These are phyloP conservation scores for Omphalea diandra DNA, from an alignment of 441 rosid species.

Conservation along the genomic window DNA sequence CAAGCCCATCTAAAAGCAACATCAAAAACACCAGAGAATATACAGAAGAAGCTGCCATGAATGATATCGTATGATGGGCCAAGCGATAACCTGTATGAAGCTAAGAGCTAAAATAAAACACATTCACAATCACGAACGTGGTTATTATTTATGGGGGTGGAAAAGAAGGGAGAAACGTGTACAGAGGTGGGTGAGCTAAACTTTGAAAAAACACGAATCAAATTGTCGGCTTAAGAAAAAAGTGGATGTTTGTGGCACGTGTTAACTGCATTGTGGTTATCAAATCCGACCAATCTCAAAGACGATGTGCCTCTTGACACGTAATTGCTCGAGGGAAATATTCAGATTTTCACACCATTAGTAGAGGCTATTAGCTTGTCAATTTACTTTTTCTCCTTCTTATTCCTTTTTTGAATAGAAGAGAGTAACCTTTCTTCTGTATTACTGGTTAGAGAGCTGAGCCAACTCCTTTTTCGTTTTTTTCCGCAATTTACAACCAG, in stretches of 20 bases:
- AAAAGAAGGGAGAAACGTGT: slow-evolving; percentile 9
- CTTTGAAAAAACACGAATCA: slow-evolving; percentile 50
- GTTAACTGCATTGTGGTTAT: slow-evolving; percentile 12
- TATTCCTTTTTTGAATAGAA: no score
- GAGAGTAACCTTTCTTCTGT: no score
- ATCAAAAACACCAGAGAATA: slow-evolving; percentile 17
- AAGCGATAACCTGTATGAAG: no score
- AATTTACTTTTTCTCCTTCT: no score
- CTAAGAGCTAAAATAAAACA: neutral
- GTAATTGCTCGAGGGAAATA: neutral
- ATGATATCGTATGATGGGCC: slow-evolving; percentile 1
- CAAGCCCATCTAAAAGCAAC: slow-evolving; percentile 25
- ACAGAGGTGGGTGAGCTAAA: slow-evolving; percentile 72
- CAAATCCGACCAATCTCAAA: slow-evolving; percentile 11
- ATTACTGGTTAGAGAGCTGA: no score
- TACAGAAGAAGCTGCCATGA: slow-evolving; percentile 25
- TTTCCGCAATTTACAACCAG: no score
- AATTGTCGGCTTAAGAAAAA: slow-evolving; percentile 46
- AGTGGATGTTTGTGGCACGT: slow-evolving; percentile 29
- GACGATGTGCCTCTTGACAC: slow-evolving; percentile 13
- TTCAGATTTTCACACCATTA: slow-evolving; percentile 17
- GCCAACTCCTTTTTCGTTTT: no score
- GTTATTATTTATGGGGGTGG: slow-evolving; percentile 18
- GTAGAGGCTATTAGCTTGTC: no score
- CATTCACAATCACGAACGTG: neutral